A percentile compares a stretch with the other conserved stretches of the same genome.
phyloP scores from a whole-genome alignment of 2,329 filamentous ascomycete species.

The Botrytis squamosa region DNA sequence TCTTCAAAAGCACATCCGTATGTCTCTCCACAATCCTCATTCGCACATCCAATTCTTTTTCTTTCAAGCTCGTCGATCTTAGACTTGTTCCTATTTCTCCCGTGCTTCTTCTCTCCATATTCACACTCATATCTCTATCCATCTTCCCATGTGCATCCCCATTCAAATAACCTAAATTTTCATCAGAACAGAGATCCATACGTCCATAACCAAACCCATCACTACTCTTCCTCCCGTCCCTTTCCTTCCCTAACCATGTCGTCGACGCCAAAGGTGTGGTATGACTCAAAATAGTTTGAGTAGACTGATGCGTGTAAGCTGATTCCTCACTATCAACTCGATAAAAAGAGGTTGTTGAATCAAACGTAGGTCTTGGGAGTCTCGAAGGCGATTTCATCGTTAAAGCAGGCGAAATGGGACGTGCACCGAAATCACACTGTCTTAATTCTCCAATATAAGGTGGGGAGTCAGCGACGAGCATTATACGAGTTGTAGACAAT shows the following conservation, averaged over 20 bases:
- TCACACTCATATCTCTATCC: not conserved
- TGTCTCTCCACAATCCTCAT: slow-evolving; percentile 33
- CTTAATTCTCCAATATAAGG: not conserved
- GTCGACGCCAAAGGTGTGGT: not conserved
- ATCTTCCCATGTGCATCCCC: not conserved
- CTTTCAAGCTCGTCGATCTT: slow-evolving; percentile 24
- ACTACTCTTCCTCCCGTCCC: not conserved
- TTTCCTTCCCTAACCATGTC: not conserved
- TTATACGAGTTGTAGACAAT: not conserved
- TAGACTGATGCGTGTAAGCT: not conserved
- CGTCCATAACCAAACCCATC: not conserved
- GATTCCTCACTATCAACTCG: not conserved
- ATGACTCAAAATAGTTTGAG: not conserved
- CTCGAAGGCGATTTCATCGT: not conserved
- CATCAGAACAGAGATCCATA: not conserved
- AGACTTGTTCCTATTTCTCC: not conserved
- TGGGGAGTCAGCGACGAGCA: slow-evolving; percentile 9
- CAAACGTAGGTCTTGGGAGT: not conserved
- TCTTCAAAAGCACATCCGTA: slow-evolving; percentile 29
- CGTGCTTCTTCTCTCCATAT: not conserved
- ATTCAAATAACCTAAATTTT: not conserved
- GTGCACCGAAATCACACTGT: too few relatives aligned
- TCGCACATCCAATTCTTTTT: slow-evolving; percentile 31
- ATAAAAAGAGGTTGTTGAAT: not conserved
- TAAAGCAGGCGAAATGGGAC: not conserved